Conservation (phyloP, 2,329 filamentous ascomycete species). For the Didymella segeticola region DNA sequence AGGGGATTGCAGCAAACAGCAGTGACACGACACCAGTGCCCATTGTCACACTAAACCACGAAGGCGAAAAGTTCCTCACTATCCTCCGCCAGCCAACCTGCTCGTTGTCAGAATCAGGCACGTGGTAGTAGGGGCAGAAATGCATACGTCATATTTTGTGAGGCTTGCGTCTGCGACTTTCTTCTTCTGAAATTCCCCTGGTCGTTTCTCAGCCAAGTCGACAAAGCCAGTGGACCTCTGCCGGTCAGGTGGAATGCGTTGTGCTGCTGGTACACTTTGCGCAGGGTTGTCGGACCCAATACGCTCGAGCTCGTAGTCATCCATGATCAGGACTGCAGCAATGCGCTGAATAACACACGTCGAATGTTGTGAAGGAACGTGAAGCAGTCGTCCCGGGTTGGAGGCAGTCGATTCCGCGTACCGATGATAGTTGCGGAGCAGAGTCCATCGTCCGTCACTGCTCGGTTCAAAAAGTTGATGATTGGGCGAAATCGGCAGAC, state of each 20-base stretch:
- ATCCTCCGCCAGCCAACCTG: constrained; percentile 46
- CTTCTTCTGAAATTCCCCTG: background rate
- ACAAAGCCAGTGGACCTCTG: constrained; percentile 20
- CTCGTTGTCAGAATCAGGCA: background rate
- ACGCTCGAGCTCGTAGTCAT: constrained; percentile 37
- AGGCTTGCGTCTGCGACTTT: constrained; percentile 1
- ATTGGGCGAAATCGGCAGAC: constrained; percentile 8
- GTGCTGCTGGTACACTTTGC: constrained; percentile 30
- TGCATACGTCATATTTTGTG: constrained; percentile 38
- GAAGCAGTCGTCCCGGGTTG: background rate
- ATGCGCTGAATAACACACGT: background rate
- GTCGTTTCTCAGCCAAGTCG: constrained; percentile 4
- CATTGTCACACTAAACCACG: constrained; percentile 56
- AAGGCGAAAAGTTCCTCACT: constrained; percentile 47
- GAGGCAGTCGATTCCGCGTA: background rate
- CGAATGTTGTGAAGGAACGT: background rate
- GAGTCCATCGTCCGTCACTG: constrained; percentile 7
- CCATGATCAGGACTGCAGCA: constrained; percentile 26
- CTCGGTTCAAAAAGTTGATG: background rate
- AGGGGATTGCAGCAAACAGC: constrained; percentile 68
- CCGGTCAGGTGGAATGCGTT: constrained; percentile 21
- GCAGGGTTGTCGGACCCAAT: constrained; percentile 39
- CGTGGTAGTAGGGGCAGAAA: background rate
- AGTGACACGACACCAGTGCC: constrained; percentile 72
- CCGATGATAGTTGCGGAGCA: background rate